Evolutionary conservation across 805 yeast species (phyloP), one percentile per base, ranked within the genome.

Genomic region (Helenozyma rhizophorensis): DNA sequence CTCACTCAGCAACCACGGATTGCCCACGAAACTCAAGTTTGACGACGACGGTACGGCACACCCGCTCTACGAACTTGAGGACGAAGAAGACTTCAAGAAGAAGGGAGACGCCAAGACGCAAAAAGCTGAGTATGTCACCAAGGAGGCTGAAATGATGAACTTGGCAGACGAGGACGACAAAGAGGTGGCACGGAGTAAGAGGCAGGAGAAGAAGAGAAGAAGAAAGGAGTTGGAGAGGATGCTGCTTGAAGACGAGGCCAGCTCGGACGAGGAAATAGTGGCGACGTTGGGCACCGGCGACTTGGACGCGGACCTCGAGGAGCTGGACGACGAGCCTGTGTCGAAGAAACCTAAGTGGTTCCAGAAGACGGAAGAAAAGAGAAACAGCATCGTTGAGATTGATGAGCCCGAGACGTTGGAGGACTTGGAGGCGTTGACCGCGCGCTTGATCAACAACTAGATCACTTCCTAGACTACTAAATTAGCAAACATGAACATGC

Each of bases 31-130:
- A 55, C 57, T 90, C 47, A 70, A 75, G 34, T 93, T 90, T 53
- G 99, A 93, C 53, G 98, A 93, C 42, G 97, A 90, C 3, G 99
- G 99, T 17, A 71, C 69, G 4, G 82, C 97, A 0, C 97, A 90
- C 58, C 84, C 95, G 8, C 68, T 90, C 4, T 93, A 93, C 53
- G 97, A 90, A 60, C 69, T 93, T 39, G 88, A 86, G 54, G 85
- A 83, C 46, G 97, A 87, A 59, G 93, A 80, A 25, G 95, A 84
- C 38, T 93, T 93, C 73, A 72, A 59, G 42, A 76, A 74, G 41
- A 89, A 85, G 25, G 79, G 78, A 19, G 83, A 76, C 48, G 88
- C 89, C 2, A 65, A 64, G 32, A 60, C 54, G 8, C 94, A 86
- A 61, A 83, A 84, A 60, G 60, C 68, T 25, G 71, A 75, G 40